phyloP scores from a whole-genome alignment of 805 yeast genomes.

The Hanseniaspora nectarophila region DNA sequence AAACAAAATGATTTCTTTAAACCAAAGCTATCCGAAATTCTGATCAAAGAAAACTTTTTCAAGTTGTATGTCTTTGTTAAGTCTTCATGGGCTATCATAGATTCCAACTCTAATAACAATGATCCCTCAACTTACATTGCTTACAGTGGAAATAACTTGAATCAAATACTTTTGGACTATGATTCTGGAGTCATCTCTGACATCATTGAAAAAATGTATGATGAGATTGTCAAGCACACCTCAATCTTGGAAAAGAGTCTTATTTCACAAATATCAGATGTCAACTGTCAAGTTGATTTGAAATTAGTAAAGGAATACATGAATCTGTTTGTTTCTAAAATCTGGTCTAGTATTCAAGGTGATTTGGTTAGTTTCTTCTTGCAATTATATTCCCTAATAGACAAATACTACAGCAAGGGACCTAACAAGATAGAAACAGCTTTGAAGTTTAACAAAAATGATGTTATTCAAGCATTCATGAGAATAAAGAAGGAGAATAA shows the following conservation, averaged over 20 bases:
- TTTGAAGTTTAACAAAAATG: slow-evolving; percentile 41
- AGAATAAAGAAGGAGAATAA: slow-evolving; percentile 19
- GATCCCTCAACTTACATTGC: slow-evolving; percentile 51
- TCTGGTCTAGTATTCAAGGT: slow-evolving; percentile 62
- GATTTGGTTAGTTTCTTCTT: slow-evolving; percentile 46
- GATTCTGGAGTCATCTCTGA: slow-evolving; percentile 46
- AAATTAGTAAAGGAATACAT: slow-evolving; percentile 33
- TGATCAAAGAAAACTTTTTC: slow-evolving; percentile 49
- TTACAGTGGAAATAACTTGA: slow-evolving; percentile 47
- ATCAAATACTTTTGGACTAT: slow-evolving; percentile 44
- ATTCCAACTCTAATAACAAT: slow-evolving; percentile 23
- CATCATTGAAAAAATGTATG: slow-evolving; percentile 44
- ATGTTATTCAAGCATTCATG: slow-evolving; percentile 43
- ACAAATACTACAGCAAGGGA: slow-evolving; percentile 41
- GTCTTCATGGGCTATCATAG: slow-evolving; percentile 43
- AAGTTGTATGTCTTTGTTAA: slow-evolving; percentile 54
- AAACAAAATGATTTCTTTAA: slow-evolving; percentile 9
- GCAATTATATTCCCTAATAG: slow-evolving; percentile 44
- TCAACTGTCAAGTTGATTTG: neutral
- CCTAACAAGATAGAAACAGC: slow-evolving; percentile 26
- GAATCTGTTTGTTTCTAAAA: slow-evolving; percentile 42
- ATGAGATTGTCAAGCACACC: slow-evolving; percentile 48
- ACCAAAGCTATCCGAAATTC: slow-evolving; percentile 33
- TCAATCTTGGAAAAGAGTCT: slow-evolving; percentile 19
- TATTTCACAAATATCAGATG: slow-evolving; percentile 17